Conservation (phyloP, 2,329 filamentous ascomycete genomes). For the Lasiodiplodia sp. region DNA sequence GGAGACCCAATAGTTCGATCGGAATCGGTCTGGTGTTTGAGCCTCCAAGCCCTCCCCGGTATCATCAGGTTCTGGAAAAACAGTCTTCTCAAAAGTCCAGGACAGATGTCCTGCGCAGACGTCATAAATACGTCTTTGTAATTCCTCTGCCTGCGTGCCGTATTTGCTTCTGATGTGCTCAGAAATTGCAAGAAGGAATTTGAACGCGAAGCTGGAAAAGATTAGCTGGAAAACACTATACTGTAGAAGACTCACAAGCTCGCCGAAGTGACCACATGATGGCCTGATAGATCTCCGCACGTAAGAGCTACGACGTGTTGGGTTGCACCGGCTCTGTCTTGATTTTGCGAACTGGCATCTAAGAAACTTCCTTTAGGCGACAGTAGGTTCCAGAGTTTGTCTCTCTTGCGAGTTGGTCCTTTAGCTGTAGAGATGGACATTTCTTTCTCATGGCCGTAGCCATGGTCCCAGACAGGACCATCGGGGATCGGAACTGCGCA, state of each 20-base stretch:
- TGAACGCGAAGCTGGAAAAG: background rate
- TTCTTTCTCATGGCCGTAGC: background rate
- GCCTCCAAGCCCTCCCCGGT: too few species aligned
- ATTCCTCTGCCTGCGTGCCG: too few species aligned
- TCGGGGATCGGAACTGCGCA: slow-evolving; percentile 24
- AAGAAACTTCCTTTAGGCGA: too few species aligned
- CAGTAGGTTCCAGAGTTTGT: too few species aligned
- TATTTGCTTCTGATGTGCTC: background rate
- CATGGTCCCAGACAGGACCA: background rate
- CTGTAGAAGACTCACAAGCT: slow-evolving; percentile 24
- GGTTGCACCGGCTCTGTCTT: too few species aligned
- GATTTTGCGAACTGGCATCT: too few species aligned
- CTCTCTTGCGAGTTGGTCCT: too few species aligned
- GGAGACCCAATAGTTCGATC: background rate
- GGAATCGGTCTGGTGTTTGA: background rate
- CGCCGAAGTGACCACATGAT: slow-evolving; percentile 26
- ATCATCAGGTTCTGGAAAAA: too few species aligned
- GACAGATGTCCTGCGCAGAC: too few species aligned
- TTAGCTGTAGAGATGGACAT: too few species aligned
- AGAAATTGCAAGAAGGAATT: background rate
- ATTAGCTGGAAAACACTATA: background rate
- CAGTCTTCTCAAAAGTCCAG: too few species aligned
- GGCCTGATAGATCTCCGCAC: slow-evolving; percentile 32
- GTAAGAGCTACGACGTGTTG: slow-evolving; percentile 25
- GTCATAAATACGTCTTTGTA: too few species aligned